Evolutionary conservation across 106 monocot genomes (phyloP), one percentile per base, ranked within the genome.

Genomic region (Apostasia ramifera): DNA sequence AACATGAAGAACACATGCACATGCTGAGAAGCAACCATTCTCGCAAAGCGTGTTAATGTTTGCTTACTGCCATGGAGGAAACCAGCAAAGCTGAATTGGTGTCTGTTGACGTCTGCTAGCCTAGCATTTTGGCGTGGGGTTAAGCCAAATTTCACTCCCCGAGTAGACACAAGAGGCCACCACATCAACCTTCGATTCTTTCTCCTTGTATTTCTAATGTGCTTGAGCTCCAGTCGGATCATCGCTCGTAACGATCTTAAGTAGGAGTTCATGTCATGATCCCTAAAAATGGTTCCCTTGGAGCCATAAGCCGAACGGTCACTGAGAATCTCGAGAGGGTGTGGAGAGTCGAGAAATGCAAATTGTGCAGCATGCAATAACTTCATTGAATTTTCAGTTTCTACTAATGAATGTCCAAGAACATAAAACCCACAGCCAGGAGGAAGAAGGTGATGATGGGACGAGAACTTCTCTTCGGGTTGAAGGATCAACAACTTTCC

Each of bases 341-440:
- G 95, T 2, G 95, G 95, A 40, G 92, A 83, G 72, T 97, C 92
- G 53, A 97, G 66, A 75, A 97, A 97, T 7, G 82, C 77, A 4
- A 55, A 77, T 39, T 77, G 64, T 46, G 95, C 95, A 8, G 86
- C 73, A 2, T 55, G 72, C 39, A 92, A 48, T 2, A 61, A 46
- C 50, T 60, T 74, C 55, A 13, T 62, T 4, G 88, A 68, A 15
- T 78, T 66, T 61, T 59, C 69, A 26, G 72, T 66, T 45, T 66
- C 67, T 44, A 50, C 8, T 2, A 47, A 81, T 5, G 68, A 44
- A 66, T 75, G 73, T 12, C 44, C 74, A 44, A 94, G 41, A 6
- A 79, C 54, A 61, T 94, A 87, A 44, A 90, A 85, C 49, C 94
- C 94, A 38, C 74, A 77, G 46, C 87, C 94, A 2, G 81, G 62